Percentiles rank a stretch among this genome's conserved stretches.
These are phyloP conservation scores for Domatiomyces globalis DNA, from an alignment of 2,329 filamentous ascomycete genomes.

Conservation along the genomic window DNA sequence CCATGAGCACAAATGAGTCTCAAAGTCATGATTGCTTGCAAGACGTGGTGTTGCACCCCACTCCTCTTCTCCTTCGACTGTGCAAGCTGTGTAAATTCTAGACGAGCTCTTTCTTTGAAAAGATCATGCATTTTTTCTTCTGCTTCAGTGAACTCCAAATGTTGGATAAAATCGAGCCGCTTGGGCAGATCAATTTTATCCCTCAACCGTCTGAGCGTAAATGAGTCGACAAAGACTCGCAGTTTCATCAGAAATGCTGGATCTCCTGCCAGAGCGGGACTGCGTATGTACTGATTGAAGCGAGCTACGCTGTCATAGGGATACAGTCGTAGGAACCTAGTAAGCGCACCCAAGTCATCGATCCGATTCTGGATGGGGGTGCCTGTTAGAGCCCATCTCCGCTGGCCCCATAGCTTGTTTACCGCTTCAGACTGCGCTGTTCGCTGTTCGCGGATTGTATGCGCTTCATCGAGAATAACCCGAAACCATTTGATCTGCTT, in stretches of 20 bases:
- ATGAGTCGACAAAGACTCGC: slow-evolving; percentile 80
- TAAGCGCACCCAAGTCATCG: slow-evolving; percentile 73
- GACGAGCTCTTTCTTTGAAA: slow-evolving; percentile 67
- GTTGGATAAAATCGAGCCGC: slow-evolving; percentile 57
- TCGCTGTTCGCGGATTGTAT: slow-evolving; percentile 76
- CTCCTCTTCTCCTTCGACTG: slow-evolving; percentile 56
- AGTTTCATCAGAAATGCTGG: slow-evolving; percentile 71
- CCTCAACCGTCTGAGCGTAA: slow-evolving; percentile 81
- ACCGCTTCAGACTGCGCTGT: slow-evolving; percentile 76
- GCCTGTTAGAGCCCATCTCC: slow-evolving; percentile 93
- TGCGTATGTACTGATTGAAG: slow-evolving; percentile 67
- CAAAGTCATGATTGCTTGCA: slow-evolving; percentile 80
- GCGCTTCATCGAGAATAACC: slow-evolving; percentile 85
- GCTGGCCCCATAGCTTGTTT: slow-evolving; percentile 60
- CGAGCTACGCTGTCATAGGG: slow-evolving; percentile 68
- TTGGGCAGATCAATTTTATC: slow-evolving; percentile 74
- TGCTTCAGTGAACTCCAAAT: slow-evolving; percentile 58
- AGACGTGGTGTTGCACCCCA: slow-evolving; percentile 58
- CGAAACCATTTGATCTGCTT: slow-evolving; percentile 81
- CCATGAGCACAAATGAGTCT: slow-evolving; percentile 87
- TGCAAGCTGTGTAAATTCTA: slow-evolving; percentile 62
- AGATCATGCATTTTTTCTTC: slow-evolving; percentile 70
- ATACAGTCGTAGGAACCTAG: slow-evolving; percentile 69
- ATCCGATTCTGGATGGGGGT: slow-evolving; percentile 90
- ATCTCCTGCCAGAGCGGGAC: slow-evolving; percentile 76